A percentile compares a stretch with the other conserved stretches of the same genome.
Evolutionary conservation across 2,329 filamentous ascomycete genomes (phyloP).

Genomic region (Scopulariopsis brevicaulis): DNA sequence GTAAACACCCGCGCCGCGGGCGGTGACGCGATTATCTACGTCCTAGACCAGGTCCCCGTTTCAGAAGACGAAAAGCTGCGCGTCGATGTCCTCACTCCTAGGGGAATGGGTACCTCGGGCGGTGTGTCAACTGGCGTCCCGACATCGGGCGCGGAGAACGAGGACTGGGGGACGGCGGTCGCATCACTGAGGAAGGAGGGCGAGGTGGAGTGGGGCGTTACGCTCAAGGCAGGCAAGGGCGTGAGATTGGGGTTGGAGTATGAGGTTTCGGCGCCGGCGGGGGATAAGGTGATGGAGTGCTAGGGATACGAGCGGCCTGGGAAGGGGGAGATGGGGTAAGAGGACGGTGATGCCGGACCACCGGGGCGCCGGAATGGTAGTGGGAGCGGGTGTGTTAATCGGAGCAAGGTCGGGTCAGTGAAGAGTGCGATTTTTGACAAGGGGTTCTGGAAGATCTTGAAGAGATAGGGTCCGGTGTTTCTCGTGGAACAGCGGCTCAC

Average conservation of each 20-base stretch:
- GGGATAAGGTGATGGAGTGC: slow-evolving; percentile 26
- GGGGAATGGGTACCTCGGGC: slow-evolving; percentile 29
- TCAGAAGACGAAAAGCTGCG: slow-evolving; percentile 46
- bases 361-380: no score
- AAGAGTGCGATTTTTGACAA: no score
- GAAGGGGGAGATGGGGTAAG: not conserved
- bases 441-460: no score
- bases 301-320: slow-evolving; percentile 5
- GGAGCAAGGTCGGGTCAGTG: no score
- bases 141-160: slow-evolving; percentile 17
- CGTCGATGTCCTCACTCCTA: slow-evolving; percentile 37
- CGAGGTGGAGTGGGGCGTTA: slow-evolving; percentile 47
- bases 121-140: slow-evolving; percentile 22
- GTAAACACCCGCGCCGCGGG: slow-evolving; percentile 33
- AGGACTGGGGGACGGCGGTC: slow-evolving; percentile 41
- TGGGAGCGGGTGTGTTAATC: no score
- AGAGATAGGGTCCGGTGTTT: no score
- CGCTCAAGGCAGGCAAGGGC: slow-evolving; percentile 42
- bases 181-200: slow-evolving; percentile 44
- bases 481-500: no score
- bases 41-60: slow-evolving; percentile 51
- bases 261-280: slow-evolving; percentile 42
- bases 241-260: slow-evolving; percentile 51
- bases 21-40: slow-evolving; percentile 31
- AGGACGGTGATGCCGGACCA: no score